These are phyloP conservation scores for Pogostemon cablin DNA, from an alignment of 257 asterid species.

Conservation along the genomic window DNA sequence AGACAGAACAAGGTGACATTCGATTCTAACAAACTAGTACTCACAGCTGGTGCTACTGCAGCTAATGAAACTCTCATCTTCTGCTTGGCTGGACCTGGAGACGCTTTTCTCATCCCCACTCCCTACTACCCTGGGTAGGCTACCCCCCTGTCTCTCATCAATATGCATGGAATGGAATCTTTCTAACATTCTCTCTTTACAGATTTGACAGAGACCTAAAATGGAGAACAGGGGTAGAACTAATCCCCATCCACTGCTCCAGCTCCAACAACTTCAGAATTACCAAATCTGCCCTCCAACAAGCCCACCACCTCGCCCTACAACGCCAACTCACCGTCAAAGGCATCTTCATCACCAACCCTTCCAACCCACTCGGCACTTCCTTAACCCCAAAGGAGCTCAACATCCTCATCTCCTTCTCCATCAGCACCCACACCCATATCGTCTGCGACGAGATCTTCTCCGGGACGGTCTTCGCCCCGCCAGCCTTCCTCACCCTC, in stretches of 20 bases:
- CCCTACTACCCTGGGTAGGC: slow-evolving; percentile 53
- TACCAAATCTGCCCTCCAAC: slow-evolving; percentile 36
- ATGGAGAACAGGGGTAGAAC: slow-evolving; percentile 60
- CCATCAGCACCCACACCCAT: slow-evolving; percentile 39
- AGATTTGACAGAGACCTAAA: slow-evolving; percentile 60
- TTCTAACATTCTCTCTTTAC: not conserved
- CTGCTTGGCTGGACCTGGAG: slow-evolving; percentile 49
- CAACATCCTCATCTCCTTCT: slow-evolving; percentile 43
- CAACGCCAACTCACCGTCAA: slow-evolving; percentile 41
- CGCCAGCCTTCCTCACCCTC: slow-evolving; percentile 45
- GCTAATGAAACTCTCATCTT: slow-evolving; percentile 50
- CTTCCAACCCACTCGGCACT: slow-evolving; percentile 55
- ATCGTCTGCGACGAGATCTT: slow-evolving; percentile 55
- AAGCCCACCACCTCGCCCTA: slow-evolving; percentile 41
- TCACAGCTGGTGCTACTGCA: slow-evolving; percentile 49
- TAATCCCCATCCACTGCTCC: slow-evolving; percentile 43
- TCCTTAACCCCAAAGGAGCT: slow-evolving; percentile 40
- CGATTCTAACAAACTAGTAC: slow-evolving; percentile 41
- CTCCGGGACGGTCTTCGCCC: slow-evolving; percentile 45
- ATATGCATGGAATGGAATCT: no score
- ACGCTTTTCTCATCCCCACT: slow-evolving; percentile 44
- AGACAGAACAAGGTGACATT: slow-evolving; percentile 43
- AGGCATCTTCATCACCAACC: slow-evolving; percentile 51
- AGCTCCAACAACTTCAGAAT: slow-evolving; percentile 46
- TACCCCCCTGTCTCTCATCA: not conserved